Conservation (phyloP, 441 rosid genomes). For the Corymbia citriodora region DNA sequence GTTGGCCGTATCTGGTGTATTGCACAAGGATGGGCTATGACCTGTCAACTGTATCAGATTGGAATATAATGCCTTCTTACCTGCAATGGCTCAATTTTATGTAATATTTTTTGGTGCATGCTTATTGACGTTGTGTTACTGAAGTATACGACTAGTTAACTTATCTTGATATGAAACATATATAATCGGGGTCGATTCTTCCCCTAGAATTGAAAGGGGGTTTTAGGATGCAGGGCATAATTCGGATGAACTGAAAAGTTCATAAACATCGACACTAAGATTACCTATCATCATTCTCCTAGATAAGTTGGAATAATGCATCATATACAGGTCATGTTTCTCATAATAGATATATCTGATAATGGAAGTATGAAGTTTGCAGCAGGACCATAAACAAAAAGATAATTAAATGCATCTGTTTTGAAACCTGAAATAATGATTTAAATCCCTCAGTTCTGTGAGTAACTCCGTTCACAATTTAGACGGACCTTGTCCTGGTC, state of each 20-base stretch:
- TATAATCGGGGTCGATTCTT: neutral
- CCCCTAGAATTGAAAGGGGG: neutral
- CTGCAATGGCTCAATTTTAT: neutral
- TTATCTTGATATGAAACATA: neutral
- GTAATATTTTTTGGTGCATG: neutral
- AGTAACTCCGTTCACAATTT: neutral
- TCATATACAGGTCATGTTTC: neutral
- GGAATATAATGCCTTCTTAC: neutral
- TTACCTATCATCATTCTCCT: neutral
- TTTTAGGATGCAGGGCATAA: neutral
- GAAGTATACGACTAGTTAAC: neutral
- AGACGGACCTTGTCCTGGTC: neutral
- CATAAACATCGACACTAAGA: neutral
- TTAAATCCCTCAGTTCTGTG: neutral
- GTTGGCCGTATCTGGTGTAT: neutral
- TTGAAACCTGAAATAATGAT: neutral
- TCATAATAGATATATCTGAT: neutral
- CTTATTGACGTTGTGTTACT: neutral
- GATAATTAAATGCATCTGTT: neutral
- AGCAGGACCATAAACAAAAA: neutral
- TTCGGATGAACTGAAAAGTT: neutral
- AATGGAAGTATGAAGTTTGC: neutral
- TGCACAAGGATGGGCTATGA: neutral
- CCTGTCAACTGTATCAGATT: neutral
- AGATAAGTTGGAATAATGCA: neutral